Evolutionary conservation across 371 early-diverging fungal genomes (phyloP).

Genomic region (Lichtheimia ramosa): DNA sequence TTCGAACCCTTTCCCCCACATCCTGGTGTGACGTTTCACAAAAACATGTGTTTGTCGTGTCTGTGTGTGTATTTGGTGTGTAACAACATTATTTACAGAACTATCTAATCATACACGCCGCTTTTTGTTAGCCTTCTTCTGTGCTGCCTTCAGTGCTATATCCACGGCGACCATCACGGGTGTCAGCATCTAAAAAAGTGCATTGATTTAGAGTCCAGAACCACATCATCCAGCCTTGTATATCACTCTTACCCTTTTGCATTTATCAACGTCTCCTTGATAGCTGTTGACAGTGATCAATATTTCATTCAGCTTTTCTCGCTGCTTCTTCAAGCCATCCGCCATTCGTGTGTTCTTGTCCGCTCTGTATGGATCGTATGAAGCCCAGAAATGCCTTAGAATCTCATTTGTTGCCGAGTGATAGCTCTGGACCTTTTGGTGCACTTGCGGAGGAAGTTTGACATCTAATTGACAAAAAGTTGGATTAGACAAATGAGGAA

Average conservation of each 20-base stretch:
- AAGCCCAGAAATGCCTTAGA: conserved; percentile 68
- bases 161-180: conserved; percentile 48
- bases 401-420: conserved; percentile 65
- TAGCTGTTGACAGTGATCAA: conserved; percentile 29
- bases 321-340: conserved; percentile 51
- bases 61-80: too few relatives aligned
- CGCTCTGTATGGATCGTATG: conserved; percentile 48
- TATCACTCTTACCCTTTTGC: conserved; percentile 33
- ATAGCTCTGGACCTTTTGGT: conserved; percentile 51
- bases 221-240: too few relatives aligned
- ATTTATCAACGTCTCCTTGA: conserved; percentile 33
- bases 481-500: too few relatives aligned
- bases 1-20: too few relatives aligned
- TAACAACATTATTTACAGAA: too few relatives aligned
- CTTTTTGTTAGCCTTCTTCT: conserved; percentile 35
- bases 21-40: too few relatives aligned
- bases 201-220: too few relatives aligned
- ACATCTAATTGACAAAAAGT: conserved; percentile 16
- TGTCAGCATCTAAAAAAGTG: conserved; percentile 43
- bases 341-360: conserved; percentile 58
- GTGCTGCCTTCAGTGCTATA: conserved; percentile 54
- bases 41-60: too few relatives aligned
- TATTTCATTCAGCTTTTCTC: conserved; percentile 47
- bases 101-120: neutral
- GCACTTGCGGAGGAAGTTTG: conserved; percentile 44